phyloP scores from a whole-genome alignment of 2,329 filamentous ascomycete species.

The Orbilia oligospora region DNA sequence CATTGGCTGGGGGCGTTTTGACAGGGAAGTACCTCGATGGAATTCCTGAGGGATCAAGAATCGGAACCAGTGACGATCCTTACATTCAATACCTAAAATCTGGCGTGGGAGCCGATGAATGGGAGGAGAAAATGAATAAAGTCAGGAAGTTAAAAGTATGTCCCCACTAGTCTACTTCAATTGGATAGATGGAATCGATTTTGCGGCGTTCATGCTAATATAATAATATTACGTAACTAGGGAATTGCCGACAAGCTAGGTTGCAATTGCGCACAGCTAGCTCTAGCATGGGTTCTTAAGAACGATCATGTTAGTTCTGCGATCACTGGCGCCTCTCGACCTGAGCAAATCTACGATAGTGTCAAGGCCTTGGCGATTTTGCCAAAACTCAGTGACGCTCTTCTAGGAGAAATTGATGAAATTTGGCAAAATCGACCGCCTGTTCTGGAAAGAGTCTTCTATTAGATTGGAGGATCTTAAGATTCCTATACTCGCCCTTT shows the following conservation, averaged over 20 bases:
- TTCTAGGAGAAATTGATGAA: slow-evolving; percentile 74
- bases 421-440: slow-evolving; percentile 74
- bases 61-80: slow-evolving; percentile 72
- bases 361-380: slow-evolving; percentile 71
- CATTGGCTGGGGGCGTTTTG: slow-evolving; percentile 74
- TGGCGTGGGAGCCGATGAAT: slow-evolving; percentile 61
- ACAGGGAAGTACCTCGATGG: slow-evolving; percentile 78
- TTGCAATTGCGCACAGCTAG: slow-evolving; percentile 73
- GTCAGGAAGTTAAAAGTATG: slow-evolving; percentile 60
- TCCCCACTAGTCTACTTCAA: too few species aligned
- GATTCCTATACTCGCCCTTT: too few species aligned
- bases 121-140: slow-evolving; percentile 62
- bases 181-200: neutral
- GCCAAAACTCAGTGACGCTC: slow-evolving; percentile 73
- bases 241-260: slow-evolving; percentile 77
- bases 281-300: slow-evolving; percentile 75
- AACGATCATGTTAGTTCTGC: slow-evolving; percentile 75
- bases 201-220: neutral
- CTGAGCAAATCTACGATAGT: slow-evolving; percentile 75
- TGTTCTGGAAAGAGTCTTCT: slow-evolving; percentile 31
- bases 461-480: slow-evolving; percentile 1
- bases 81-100: slow-evolving; percentile 71
- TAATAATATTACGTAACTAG: slow-evolving; percentile 65
- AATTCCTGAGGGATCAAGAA: slow-evolving; percentile 74
- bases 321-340: slow-evolving; percentile 74